phyloP scores from a whole-genome alignment of 352 stramenopile species.

The Pythium graminicola region DNA sequence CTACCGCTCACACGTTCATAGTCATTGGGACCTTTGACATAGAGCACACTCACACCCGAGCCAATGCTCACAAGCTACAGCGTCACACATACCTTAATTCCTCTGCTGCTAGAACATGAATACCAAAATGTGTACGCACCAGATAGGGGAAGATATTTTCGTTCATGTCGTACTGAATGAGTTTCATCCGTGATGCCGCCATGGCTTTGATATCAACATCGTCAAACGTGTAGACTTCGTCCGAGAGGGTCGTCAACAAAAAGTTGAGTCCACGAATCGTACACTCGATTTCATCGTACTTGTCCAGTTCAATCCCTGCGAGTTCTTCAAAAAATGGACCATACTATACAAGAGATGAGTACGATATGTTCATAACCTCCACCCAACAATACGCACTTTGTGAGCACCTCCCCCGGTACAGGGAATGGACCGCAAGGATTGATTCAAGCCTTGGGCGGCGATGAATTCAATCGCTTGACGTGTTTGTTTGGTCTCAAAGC shows the following conservation, averaged over 20 bases:
- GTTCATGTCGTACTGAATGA: conserved; percentile 68
- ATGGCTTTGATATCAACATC: conserved; percentile 79
- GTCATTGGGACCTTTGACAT: conserved; percentile 89
- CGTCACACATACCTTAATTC: neutral
- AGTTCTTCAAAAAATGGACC: conserved; percentile 59
- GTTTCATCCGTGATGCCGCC: conserved; percentile 63
- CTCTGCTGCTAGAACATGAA: neutral
- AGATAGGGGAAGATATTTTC: conserved; percentile 83
- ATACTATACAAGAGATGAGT: conserved; percentile 40
- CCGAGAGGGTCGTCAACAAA: conserved; percentile 91
- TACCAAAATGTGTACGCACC: conserved; percentile 23
- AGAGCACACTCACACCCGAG: conserved; percentile 95
- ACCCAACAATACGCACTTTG: conserved; percentile 39
- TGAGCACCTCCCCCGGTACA: conserved; percentile 80
- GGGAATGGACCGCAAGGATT: conserved; percentile 68
- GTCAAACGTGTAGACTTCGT: conserved; percentile 98
- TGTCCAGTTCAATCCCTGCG: conserved; percentile 77
- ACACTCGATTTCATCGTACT: conserved; percentile 94
- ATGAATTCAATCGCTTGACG: conserved; percentile 74
- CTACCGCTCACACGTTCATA: conserved; percentile 97
- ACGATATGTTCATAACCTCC: neutral
- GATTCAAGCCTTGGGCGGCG: conserved; percentile 64
- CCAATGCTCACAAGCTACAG: conserved; percentile 95
- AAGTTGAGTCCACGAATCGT: conserved; percentile 97
- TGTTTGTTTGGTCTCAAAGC: conserved; percentile 75